Conservation (phyloP, 805 yeast species). For the Starmerella vaccinii region DNA sequence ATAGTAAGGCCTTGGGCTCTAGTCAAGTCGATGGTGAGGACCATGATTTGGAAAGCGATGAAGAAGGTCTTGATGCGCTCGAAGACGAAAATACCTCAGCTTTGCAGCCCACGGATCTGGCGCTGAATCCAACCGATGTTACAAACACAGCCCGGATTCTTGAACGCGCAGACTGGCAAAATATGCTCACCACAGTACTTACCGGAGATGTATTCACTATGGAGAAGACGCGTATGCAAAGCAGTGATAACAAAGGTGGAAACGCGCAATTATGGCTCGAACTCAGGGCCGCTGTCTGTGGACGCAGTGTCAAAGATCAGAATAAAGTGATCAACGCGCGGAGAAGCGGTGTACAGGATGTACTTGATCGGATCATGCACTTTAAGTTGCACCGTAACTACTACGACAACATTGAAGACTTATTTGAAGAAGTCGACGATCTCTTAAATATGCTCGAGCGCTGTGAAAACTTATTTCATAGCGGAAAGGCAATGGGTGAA, state of each 20-base stretch:
- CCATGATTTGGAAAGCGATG: constrained; percentile 19
- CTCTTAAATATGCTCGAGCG: constrained; percentile 53
- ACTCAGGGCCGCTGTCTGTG: constrained; percentile 67
- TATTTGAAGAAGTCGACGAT: constrained; percentile 43
- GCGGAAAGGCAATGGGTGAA: constrained; percentile 60
- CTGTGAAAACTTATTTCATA: constrained; percentile 70
- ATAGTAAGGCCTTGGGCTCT: constrained; percentile 27
- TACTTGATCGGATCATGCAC: constrained; percentile 56
- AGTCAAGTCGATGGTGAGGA: constrained; percentile 17
- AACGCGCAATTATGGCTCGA: constrained; percentile 78
- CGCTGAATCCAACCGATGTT: constrained; percentile 23
- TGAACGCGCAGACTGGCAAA: constrained; percentile 91
- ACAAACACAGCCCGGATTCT: constrained; percentile 30
- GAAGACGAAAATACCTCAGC: constrained; percentile 10
- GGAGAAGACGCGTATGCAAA: constrained; percentile 56
- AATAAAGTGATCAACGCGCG: constrained; percentile 54
- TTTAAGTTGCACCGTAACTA: constrained; percentile 42
- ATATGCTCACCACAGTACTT: constrained; percentile 78
- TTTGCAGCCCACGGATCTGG: constrained; percentile 15
- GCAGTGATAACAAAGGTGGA: constrained; percentile 43
- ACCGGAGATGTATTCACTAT: constrained; percentile 91
- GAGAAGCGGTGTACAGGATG: constrained; percentile 60
- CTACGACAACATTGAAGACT: constrained; percentile 27
- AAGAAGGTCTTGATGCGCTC: constrained; percentile 22
- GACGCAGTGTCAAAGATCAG: constrained; percentile 74